phyloP scores from a whole-genome alignment of 495 filamentous ascomycete genomes.

The Astrothelium macrocarpum region DNA sequence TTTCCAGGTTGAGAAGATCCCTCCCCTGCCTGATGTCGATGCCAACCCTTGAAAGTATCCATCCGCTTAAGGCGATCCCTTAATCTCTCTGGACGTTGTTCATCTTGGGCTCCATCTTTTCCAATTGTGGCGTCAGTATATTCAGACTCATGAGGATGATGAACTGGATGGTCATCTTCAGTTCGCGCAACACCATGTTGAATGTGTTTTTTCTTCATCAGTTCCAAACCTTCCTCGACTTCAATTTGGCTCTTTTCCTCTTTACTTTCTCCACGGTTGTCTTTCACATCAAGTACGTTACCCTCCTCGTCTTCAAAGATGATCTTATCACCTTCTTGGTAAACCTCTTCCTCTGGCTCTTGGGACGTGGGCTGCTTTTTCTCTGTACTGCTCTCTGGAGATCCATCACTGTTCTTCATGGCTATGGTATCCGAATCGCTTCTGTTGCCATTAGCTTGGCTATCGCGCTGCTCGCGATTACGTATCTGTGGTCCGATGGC shows the following conservation, averaged over 20 bases:
- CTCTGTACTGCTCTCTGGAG: constrained; percentile 23
- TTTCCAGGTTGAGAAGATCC: not conserved
- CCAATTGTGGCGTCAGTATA: constrained; percentile 7
- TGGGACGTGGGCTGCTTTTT: constrained; percentile 12
- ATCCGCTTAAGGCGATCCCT: constrained; percentile 19
- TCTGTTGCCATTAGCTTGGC: constrained; percentile 10
- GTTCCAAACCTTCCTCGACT: constrained; percentile 44
- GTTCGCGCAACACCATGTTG: constrained; percentile 27
- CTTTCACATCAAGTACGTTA: constrained; percentile 55
- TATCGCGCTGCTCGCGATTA: constrained; percentile 23
- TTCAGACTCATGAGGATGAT: not conserved
- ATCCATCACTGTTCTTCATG: constrained; percentile 24
- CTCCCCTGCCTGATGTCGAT: not conserved
- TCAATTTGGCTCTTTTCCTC: constrained; percentile 42
- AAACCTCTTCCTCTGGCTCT: constrained; percentile 34
- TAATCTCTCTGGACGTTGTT: constrained; percentile 21
- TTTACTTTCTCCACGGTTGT: constrained; percentile 20
- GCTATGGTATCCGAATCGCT: constrained; percentile 33
- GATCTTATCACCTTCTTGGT: constrained; percentile 72
- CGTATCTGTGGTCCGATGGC: constrained; percentile 70
- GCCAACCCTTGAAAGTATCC: constrained; percentile 15
- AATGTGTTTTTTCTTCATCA: constrained; percentile 40
- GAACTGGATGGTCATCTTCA: constrained; percentile 13
- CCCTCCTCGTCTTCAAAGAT: constrained; percentile 83
- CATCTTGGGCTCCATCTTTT: constrained; percentile 17